A percentile compares a stretch with the other conserved stretches of the same genome.
These are phyloP conservation scores for Blastomyces emzantsi DNA, from an alignment of 2,329 filamentous ascomycete genomes.

Conservation along the genomic window DNA sequence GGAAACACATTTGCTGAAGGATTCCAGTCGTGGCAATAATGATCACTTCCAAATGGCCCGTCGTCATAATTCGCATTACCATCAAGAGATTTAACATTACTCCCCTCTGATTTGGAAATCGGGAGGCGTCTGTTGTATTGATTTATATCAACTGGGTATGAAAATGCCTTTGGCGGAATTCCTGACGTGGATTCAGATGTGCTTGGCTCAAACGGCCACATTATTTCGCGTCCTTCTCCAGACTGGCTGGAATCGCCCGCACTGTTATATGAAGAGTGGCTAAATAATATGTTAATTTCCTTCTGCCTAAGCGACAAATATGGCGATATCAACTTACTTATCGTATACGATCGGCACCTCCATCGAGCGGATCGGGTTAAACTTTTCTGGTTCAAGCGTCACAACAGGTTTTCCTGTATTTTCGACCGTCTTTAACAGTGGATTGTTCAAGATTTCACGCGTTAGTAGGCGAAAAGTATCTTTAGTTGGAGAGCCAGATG, in stretches of 20 bases:
- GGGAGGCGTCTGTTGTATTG: slow-evolving; percentile 15
- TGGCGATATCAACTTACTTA: slow-evolving; percentile 19
- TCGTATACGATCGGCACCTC: slow-evolving; percentile 25
- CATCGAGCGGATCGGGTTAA: slow-evolving; percentile 17
- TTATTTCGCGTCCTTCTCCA: slow-evolving; percentile 20
- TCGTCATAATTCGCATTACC: slow-evolving; percentile 6
- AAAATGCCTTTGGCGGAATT: slow-evolving; percentile 17
- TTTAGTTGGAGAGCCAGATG: slow-evolving; percentile 11
- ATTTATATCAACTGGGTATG: slow-evolving; percentile 16
- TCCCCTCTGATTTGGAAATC: slow-evolving; percentile 19
- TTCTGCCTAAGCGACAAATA: neutral
- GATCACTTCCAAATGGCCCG: slow-evolving; percentile 6
- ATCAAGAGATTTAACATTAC: slow-evolving; percentile 16
- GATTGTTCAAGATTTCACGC: slow-evolving; percentile 17
- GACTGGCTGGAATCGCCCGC: slow-evolving; percentile 22
- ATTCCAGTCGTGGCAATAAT: slow-evolving; percentile 11
- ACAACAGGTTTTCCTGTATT: slow-evolving; percentile 5
- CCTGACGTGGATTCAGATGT: slow-evolving; percentile 9
- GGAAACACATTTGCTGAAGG: slow-evolving; percentile 4
- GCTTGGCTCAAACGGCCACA: slow-evolving; percentile 18
- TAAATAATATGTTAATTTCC: slow-evolving; percentile 15
- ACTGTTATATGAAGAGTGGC: slow-evolving; percentile 22
- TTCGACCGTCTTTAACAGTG: slow-evolving; percentile 12
- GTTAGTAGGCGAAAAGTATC: slow-evolving; percentile 16
- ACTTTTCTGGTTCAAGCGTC: slow-evolving; percentile 16